Conservation (phyloP, 2,329 filamentous ascomycete genomes). For the Epichloe hybrida region DNA sequence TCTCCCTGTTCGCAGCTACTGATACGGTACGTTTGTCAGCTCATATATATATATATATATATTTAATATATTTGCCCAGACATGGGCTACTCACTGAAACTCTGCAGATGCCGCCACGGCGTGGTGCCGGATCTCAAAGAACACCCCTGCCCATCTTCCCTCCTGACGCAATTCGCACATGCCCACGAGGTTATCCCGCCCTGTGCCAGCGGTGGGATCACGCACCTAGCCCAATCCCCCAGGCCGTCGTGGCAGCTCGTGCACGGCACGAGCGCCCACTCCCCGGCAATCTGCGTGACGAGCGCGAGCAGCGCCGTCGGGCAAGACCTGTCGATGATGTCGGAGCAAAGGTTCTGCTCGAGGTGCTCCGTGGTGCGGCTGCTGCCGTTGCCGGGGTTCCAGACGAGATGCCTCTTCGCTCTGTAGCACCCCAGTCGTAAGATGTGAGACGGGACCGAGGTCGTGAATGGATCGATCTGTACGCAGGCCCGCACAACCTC, state of each 20-base stretch:
- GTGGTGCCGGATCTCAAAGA: neutral
- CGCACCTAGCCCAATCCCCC: constrained; percentile 1
- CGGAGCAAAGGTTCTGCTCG: neutral
- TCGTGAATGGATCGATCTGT: neutral
- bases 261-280: neutral
- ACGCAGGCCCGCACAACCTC: neutral
- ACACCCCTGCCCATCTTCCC: neutral
- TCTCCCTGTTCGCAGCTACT: no score
- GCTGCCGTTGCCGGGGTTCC: neutral
- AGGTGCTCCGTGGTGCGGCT: neutral
- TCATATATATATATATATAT: no score
- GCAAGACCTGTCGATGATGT: neutral
- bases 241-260: neutral
- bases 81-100: no score
- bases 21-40: no score
- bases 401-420: neutral
- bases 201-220: neutral
- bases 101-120: neutral
- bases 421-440: neutral
- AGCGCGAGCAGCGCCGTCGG: neutral
- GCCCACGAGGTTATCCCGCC: neutral
- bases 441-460: neutral
- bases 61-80: no score
- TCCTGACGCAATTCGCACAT: constrained; percentile 3
- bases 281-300: neutral